Evolutionary conservation across 2,329 filamentous ascomycete species (phyloP).

Genomic region (Exophiala xenobiotica): DNA sequence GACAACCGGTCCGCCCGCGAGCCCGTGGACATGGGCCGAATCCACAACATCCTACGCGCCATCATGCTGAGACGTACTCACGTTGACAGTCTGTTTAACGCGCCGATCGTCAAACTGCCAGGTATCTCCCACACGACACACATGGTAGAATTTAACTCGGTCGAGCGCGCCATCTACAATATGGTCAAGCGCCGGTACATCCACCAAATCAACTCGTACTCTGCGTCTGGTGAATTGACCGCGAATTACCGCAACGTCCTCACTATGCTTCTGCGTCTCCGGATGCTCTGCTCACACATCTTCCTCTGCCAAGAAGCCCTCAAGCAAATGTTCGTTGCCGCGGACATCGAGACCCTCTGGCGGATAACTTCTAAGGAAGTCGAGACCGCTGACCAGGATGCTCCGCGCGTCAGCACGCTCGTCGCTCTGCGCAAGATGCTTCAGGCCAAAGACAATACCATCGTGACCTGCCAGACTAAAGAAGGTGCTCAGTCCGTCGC

Average conservation of each 20-base stretch:
- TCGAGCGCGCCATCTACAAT: slow-evolving; percentile 55
- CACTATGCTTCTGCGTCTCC: slow-evolving; percentile 50
- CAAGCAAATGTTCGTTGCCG: slow-evolving; percentile 44
- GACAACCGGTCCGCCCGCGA: slow-evolving; percentile 22
- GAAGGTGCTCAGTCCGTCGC: background rate
- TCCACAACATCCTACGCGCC: slow-evolving; percentile 34
- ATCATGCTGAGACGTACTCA: slow-evolving; percentile 60
- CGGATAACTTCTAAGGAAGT: slow-evolving; percentile 33
- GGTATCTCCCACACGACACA: slow-evolving; percentile 45
- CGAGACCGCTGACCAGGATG: slow-evolving; percentile 13
- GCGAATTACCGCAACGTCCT: slow-evolving; percentile 42
- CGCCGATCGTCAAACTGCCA: slow-evolving; percentile 56
- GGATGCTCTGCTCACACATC: slow-evolving; percentile 53
- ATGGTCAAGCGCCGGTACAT: slow-evolving; percentile 50
- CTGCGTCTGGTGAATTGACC: slow-evolving; percentile 25
- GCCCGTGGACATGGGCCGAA: slow-evolving; percentile 25
- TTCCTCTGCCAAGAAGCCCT: slow-evolving; percentile 50
- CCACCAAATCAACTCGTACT: slow-evolving; percentile 41
- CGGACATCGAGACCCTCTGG: slow-evolving; percentile 48
- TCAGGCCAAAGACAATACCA: slow-evolving; percentile 6
- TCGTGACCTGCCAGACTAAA: slow-evolving; percentile 14
- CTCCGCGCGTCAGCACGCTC: slow-evolving; percentile 35
- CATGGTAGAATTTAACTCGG: slow-evolving; percentile 50
- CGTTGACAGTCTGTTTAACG: slow-evolving; percentile 52
- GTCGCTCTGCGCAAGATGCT: slow-evolving; percentile 28